Base-by-base conservation (phyloP, 2,329 filamentous ascomycete genomes). In the Aureobasidium sp. region DNA sequence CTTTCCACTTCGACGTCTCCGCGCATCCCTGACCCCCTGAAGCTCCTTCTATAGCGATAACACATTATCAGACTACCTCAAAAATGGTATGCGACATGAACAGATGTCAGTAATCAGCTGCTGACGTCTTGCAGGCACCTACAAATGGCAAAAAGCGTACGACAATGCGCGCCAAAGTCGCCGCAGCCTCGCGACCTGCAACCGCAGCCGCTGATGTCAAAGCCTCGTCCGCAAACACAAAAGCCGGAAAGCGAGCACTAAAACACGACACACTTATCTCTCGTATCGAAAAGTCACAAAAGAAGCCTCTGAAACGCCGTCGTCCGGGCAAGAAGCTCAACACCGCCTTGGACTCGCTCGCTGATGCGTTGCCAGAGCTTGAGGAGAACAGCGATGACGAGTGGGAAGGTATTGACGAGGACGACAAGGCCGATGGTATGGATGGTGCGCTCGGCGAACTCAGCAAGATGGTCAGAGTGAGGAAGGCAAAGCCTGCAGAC, bases 161-260 rank as follows among this genome's bases (percentile, higher is more conserved):
- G 64, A 82, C 83, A 9, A 80, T 84, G 50, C 83, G 84, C 68
- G 72, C 79, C 65, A 84, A 85, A 70, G 78, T 81, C 65, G 77
- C 78, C 65, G 78, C 79, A 64, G 61, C 57, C 29, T 29, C 48
- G 26, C 80, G 81, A 68, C 72, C 82, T 50, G 76, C 78, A 64
- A 78, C 76, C 68, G 69, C 71, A 36, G 10, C 55, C 15, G 32
- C 82, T 81, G 59, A 71, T 77, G 80, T 24, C 20, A 47, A 13
- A 37, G 39, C 82, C 67, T 71, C 76, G 52, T 79, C 82, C 15
- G 82, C 85, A 64, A 82, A 85, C 61, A 86, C 82, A 66, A 97
- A 97, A 76, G 87, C 84, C 71, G 90, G 95, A 78, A 96, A 93
- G 78, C 88, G 87, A 27, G 78, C 82, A 37, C 90, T 95, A 69